Conservation (phyloP, 495 filamentous ascomycete genomes). For the Trichoderma asperelloides region DNA sequence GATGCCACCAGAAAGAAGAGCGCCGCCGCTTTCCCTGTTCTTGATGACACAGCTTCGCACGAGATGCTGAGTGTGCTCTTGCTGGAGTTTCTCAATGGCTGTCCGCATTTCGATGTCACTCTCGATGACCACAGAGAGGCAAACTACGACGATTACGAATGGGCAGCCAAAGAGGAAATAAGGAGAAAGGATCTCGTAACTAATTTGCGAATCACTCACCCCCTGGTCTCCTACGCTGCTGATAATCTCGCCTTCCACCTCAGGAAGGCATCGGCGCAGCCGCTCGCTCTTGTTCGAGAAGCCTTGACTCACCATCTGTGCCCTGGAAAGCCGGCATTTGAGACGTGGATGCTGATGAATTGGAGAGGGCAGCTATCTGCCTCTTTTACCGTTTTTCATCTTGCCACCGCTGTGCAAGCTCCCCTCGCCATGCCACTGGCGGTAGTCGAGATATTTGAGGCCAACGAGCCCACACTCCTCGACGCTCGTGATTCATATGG, state of each 20-base stretch:
- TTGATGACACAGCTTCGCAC: conserved; percentile 18
- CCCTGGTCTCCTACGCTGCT: background rate
- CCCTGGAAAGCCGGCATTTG: background rate
- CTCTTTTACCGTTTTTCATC: background rate
- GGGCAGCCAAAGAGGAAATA: background rate
- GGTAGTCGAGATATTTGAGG: background rate
- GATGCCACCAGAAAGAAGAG: conserved; percentile 11
- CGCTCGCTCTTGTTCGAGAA: background rate
- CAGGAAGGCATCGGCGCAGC: background rate
- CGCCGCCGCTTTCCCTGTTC: conserved; percentile 18
- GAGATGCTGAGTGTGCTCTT: conserved; percentile 13
- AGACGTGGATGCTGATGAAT: background rate
- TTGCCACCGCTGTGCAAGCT: background rate
- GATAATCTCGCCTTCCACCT: background rate
- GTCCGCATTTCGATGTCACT: background rate
- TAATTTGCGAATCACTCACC: background rate
- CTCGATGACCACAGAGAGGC: background rate
- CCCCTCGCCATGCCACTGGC: background rate
- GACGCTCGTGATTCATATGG: background rate
- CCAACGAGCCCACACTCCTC: background rate
- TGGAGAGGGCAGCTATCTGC: background rate
- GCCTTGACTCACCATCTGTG: background rate
- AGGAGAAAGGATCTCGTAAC: background rate
- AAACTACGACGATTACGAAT: background rate
- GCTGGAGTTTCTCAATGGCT: conserved; percentile 13